Conservation (phyloP, 1,139 yeast species). For the Pichia terricola region DNA sequence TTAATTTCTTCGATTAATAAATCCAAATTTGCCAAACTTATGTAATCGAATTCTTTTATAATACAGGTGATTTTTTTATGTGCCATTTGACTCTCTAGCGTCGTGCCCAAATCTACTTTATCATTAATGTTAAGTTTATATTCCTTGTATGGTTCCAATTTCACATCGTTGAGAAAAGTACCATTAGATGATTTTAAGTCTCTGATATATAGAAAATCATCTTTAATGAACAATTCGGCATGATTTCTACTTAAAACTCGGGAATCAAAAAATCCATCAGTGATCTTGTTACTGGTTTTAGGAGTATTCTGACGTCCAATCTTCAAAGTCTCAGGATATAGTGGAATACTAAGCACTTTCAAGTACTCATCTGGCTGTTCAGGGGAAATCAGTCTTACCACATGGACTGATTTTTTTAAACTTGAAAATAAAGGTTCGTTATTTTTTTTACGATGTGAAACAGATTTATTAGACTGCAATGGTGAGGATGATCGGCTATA, state of each 20-base stretch:
- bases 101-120: slow-evolving; percentile 80
- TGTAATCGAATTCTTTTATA: slow-evolving; percentile 52
- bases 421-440: slow-evolving; percentile 1
- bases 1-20: slow-evolving; percentile 15
- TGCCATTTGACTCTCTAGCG: slow-evolving; percentile 71
- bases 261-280: slow-evolving; percentile 91
- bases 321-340: slow-evolving; percentile 72
- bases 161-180: slow-evolving; percentile 73
- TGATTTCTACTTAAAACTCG: slow-evolving; percentile 88
- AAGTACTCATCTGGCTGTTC: slow-evolving; percentile 59
- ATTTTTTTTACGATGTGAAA: too few species aligned
- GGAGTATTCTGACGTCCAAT: slow-evolving; percentile 81
- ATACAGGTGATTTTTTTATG: slow-evolving; percentile 80
- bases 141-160: slow-evolving; percentile 50
- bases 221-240: slow-evolving; percentile 69
- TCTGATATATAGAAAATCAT: slow-evolving; percentile 58
- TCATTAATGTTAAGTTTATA: slow-evolving; percentile 66
- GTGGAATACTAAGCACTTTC: slow-evolving; percentile 72
- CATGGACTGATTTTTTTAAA: slow-evolving; percentile 24
- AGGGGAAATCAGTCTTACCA: slow-evolving; percentile 61
- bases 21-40: slow-evolving; percentile 25
- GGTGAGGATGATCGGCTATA: too few species aligned
- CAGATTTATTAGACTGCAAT: too few species aligned
- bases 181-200: slow-evolving; percentile 93
- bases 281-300: slow-evolving; percentile 61